Evolutionary conservation across 2,329 filamentous ascomycete species (phyloP), one percentile per base, ranked within the genome.

Genomic region (Coniochaeta hoffmannii): DNA sequence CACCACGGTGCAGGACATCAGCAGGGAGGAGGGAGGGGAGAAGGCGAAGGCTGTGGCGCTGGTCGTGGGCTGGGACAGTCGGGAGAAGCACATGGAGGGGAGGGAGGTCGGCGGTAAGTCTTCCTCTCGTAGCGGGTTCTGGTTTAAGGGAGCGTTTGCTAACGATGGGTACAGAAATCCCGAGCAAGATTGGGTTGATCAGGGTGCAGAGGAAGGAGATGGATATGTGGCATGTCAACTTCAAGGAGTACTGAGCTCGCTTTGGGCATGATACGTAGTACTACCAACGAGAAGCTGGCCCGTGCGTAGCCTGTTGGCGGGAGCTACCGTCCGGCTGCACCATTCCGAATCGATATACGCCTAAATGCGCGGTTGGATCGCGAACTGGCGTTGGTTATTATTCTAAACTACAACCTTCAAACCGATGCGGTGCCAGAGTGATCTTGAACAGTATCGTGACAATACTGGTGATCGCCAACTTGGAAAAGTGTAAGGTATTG

Each of bases 181-280:
- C 28, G 28, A 28, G 32, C 4, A 50, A 50, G 5, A 19, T 50
- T 24, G 8, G 19, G n/a, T 17, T 50, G 6, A 32, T 50, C n/a
- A 15, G 49, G n/a, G 15, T 14, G n/a, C 24, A 32, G 30, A 50
- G 49, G 30, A 50, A 32, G 49, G 49, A 50, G 14, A 34, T 50
- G 28, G 49, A 50, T 34, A 50, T 50, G 49, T 50, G 30, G 28
- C 49, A 50, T 22, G 49, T 50, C 24, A 50, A 19, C 28, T 50
- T 50, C 24, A 50, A 50, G 30, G 49, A 50, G 49, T 50, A 50
- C 31, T 50, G 24, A 32, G 49, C 2, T 30, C 36, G 10, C 26
- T 4, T 15, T 46, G 41, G 22, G 19, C 9, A 44, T 4, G 19
- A 22, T 4, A 3, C 22, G 4, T 26, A 24, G 36, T 1, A 41